Base-by-base conservation (phyloP, 148 eudicot genomes). In the Chenopodium album region DNA sequence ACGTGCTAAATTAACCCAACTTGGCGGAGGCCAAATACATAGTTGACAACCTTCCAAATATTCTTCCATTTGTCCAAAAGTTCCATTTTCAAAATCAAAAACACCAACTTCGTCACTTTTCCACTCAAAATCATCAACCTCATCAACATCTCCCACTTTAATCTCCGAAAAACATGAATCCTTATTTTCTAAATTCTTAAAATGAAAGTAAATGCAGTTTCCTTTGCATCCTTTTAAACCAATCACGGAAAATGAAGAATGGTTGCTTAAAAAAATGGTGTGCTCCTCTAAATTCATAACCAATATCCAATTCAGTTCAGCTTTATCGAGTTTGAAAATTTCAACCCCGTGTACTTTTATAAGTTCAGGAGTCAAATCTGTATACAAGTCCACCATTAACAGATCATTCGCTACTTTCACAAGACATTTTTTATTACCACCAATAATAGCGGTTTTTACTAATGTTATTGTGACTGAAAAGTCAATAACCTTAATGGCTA, bases 11-110 rank as follows among this genome's bases (percentile, higher is more conserved):
- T 73, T 50, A 64, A 80, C 56, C 86, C 86, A 84, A 63, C 10
- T 1, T 1, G 83, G 86, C 26, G 84, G 84, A 34, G 86, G 84
- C 84, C 84, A 81, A 23, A 81, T 77, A 81, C 73, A 84, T n/a
- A 81, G 71, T 20, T 63, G 69, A 50, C 81, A 77, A 64, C 72
- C 67, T 72, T 81, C 77, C 75, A 81, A 77, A 75, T 86, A 86
- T 59, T 87, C 79, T 73, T 69, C 83, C 48, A 91, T 82, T 34
- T 84, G 78, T 16, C 89, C 89, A 79, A 87, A 85, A 62, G 81
- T 78, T 16, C 92, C 97, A 82, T 82, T 91, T 76, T 88, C 94
- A 69, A 92, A 80, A 87, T 89, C 90, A 87, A 93, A 93, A 78
- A 95, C 90, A 63, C 91, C 88, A 19, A 92, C 85, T 19, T 89